Base-by-base conservation (phyloP, 1,139 yeast species). In the Kluyveromyces marxianus region DNA sequence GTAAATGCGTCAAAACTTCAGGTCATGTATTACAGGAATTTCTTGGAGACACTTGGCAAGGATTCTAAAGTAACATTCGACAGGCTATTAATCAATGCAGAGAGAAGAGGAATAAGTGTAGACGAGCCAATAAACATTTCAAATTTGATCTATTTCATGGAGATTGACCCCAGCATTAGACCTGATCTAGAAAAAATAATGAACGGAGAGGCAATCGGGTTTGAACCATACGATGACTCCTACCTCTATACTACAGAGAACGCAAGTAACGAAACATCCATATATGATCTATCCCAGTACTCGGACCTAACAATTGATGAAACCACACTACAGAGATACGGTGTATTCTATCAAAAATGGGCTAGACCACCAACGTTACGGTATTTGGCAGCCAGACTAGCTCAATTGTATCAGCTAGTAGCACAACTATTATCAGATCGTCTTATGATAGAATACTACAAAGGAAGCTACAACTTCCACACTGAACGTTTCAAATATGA, bases 391-490 rank as follows among this genome's bases (percentile, higher is more conserved):
- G 74, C 76, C 1, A 64, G 87, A 46, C 56, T 76, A 5, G 67
- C 80, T 1, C 83, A 79, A 54, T 58, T 79, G 31, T 75, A 72
- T 50, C 48, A 57, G 4, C 45, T 70, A 3, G 53, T 77, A 8
- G 55, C 66, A 3, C 61, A 66, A 4, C 59, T 72, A 21, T 44
- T 70, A 3, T 66, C 75, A 1, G 59, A 70, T 25, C 51, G 59
- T 2, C 60, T 78, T 8, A 55, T 70, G 21, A 69, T 83, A 3
- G 85, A 81, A 50, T 83, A 82, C 59, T 78, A 74, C 54, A 67
- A 69, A 49, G 60, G 64, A 0, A 67, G 67, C 4, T 54, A 54
- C 10, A 62, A 68, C 28, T 75, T 79, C 50, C 65, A 69, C 25
- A 69, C 67, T 21, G 56, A 68, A 1, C 48, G 56, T 6, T 75